Evolutionary conservation across 345 rosid genomes (phyloP).

Genomic region (Euphorbia pulcherrima): DNA sequence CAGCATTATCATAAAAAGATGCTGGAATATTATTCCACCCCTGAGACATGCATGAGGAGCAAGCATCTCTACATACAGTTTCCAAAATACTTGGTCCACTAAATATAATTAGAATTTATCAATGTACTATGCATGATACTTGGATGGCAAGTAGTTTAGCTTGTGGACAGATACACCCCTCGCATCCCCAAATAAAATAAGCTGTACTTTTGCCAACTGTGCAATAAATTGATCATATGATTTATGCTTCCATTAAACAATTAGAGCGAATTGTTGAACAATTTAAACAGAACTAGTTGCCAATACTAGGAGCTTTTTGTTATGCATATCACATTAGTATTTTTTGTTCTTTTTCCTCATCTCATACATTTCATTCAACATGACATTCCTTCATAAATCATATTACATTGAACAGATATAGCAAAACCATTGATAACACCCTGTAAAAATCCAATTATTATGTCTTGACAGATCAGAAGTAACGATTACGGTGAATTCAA

Average conservation of each 20-base stretch:
- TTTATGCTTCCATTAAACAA: neutral
- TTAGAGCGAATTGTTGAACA: neutral
- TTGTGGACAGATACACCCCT: neutral
- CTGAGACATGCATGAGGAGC: no score
- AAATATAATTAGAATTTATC: neutral
- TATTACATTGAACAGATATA: neutral
- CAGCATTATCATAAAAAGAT: no score
- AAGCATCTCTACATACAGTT: neutral
- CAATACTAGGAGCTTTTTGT: neutral
- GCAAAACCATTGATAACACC: neutral
- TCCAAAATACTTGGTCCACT: neutral
- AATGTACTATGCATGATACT: neutral
- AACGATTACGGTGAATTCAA: no score
- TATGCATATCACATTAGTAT: neutral
- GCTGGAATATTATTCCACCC: no score
- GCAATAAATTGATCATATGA: neutral
- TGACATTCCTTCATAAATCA: neutral
- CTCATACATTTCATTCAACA: neutral
- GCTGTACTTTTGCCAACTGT: neutral
- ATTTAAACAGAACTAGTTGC: neutral
- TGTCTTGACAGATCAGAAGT: neutral
- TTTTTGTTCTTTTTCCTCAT: neutral
- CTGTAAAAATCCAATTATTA: neutral
- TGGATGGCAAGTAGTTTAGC: neutral
- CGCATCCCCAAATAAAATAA: neutral